A percentile compares a stretch with the other conserved stretches of the same genome.
phyloP scores from a whole-genome alignment of 2,329 filamentous ascomycete genomes.

The Alternaria ethzedia region DNA sequence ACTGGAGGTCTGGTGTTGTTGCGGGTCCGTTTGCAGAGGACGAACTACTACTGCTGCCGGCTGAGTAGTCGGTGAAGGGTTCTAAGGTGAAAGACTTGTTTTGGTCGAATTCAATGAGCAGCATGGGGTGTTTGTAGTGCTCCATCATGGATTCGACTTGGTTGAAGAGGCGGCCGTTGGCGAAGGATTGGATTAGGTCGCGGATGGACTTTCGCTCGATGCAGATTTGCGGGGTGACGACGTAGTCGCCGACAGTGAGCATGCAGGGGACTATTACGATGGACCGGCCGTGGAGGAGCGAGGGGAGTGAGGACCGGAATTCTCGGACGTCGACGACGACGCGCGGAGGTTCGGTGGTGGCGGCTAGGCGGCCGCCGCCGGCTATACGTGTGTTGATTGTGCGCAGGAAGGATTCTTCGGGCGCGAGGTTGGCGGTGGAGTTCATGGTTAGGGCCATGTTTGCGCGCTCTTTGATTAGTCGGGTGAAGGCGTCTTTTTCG shows the following conservation, averaged over 20 bases:
- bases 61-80: constrained; percentile 56
- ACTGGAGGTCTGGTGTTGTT: constrained; percentile 78
- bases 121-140: constrained; percentile 87
- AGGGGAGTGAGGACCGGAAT: constrained; percentile 91
- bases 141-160: constrained; percentile 94
- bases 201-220: constrained; percentile 92
- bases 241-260: constrained; percentile 95
- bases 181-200: constrained; percentile 90
- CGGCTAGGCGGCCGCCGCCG: constrained; percentile 82
- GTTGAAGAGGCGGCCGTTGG: constrained; percentile 87
- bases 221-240: constrained; percentile 88
- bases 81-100: constrained; percentile 95
- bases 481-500: constrained; percentile 96
- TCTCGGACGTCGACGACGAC: constrained; percentile 96
- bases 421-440: constrained; percentile 71
- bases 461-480: constrained; percentile 90
- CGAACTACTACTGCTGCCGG: not conserved
- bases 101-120: constrained; percentile 97
- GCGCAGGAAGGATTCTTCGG: constrained; percentile 88
- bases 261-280: constrained; percentile 93
- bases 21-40: constrained; percentile 54
- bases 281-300: constrained; percentile 84
- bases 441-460: constrained; percentile 88
- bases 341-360: constrained; percentile 84
- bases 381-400: constrained; percentile 97